A percentile compares a stretch with the other conserved stretches of the same genome.
These are phyloP conservation scores for Epithele typhae DNA, from an alignment of 768 basidiomycete species.

Conservation along the genomic window DNA sequence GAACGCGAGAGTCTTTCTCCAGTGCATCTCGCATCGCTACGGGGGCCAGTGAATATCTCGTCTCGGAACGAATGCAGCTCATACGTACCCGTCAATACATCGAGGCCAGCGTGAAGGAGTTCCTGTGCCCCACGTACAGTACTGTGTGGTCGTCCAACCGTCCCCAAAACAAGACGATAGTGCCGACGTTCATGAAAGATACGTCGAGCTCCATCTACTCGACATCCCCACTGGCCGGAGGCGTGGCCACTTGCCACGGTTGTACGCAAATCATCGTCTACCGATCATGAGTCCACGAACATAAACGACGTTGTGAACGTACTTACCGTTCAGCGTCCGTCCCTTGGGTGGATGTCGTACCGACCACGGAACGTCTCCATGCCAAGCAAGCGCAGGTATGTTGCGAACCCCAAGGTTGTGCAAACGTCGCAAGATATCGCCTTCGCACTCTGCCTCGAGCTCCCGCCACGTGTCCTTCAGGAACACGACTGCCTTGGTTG, in stretches of 20 bases:
- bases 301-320: too few relatives aligned
- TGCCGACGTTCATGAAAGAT: not conserved
- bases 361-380: slow-evolving; percentile 9
- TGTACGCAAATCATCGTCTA: too few relatives aligned
- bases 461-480: slow-evolving; percentile 9
- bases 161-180: slow-evolving; percentile 4
- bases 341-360: too few relatives aligned
- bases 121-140: slow-evolving; percentile 3
- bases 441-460: not conserved
- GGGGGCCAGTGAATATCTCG: not conserved
- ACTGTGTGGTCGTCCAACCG: slow-evolving; percentile 2
- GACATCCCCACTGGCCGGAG: too few relatives aligned
- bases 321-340: too few relatives aligned
- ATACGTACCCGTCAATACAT: slow-evolving; percentile 5
- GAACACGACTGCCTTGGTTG: not conserved
- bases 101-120: not conserved
- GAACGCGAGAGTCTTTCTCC: not conserved
- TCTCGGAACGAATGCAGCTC: not conserved
- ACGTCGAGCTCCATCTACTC: too few relatives aligned
- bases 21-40: slow-evolving; percentile 3
- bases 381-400: not conserved
- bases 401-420: slow-evolving; percentile 1
- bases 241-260: too few relatives aligned
- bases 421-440: not conserved
- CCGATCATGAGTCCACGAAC: too few relatives aligned